Evolutionary conservation across 1,284 basidiomycete species (phyloP), one percentile per base, ranked within the genome.

Genomic region (Trichosporon sp.): DNA sequence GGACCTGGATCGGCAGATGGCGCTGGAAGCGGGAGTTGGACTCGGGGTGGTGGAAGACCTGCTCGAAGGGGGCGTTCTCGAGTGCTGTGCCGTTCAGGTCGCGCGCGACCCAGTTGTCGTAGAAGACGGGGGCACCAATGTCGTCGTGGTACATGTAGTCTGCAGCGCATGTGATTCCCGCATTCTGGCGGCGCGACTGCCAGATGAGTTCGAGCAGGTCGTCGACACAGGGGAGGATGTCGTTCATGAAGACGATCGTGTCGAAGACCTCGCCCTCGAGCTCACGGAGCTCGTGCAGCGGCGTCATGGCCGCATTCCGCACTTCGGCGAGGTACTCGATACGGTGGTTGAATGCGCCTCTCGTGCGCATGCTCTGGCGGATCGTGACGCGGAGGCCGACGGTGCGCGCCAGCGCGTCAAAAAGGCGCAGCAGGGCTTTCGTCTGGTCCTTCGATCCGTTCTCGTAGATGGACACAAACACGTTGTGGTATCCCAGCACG

Each of bases 61-160:
- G 82, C 79, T 96, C 94, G 71, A 97, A 97, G 0, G 94, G 94
- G 0, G 92, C 93, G 77, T 97, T 97, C 80, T 96, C 94, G 62
- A 97, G 84, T 0, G 94, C 94, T 0, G 94, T 96, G 34, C 94
- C 94, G 81, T 97, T 97, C 82, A 96, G 91, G 79, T 97, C 94
- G 56, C 94, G 86, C 1, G 94, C 93, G 34, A 97, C 94, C 94
- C 94, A 96, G 80, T 95, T 96, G 77, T 96, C 94, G 82, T 96
- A 95, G 80, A 96, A 96, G 23, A 96, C 93, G 1, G 93, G 93
- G 0, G 91, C 84, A 19, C 86, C 89, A 67, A 96, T 90, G 64
- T 95, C 92, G 56, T 93, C 87, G 81, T 96, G 94, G 82, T 92
- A 97, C 91, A 96, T 96, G 82, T 96, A 96, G 79, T 97, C 94